Conservation (phyloP, 2,329 filamentous ascomycete genomes). For the Alternaria sp. region DNA sequence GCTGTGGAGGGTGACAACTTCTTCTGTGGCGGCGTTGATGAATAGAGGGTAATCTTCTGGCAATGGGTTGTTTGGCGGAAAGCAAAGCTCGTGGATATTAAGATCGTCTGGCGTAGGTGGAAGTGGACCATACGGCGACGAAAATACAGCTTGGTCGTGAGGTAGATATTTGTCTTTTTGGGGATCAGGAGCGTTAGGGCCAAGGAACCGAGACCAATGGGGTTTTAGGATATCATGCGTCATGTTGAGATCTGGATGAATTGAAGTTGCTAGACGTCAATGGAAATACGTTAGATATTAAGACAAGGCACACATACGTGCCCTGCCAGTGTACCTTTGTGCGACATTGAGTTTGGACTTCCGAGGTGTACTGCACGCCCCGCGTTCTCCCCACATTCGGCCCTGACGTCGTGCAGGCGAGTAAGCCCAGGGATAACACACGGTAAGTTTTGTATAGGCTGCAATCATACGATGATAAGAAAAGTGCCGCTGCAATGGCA, state of each 20-base stretch:
- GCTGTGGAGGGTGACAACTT: constrained; percentile 37
- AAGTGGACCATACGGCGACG: constrained; percentile 40
- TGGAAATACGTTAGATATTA: neutral
- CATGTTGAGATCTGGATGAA: constrained; percentile 19
- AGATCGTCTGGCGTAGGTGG: constrained; percentile 36
- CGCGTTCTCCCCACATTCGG: constrained; percentile 6
- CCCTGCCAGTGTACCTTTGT: neutral
- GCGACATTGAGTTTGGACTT: neutral
- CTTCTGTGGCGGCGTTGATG: constrained; percentile 39
- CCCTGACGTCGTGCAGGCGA: constrained; percentile 1
- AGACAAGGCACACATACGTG: neutral
- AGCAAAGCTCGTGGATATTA: constrained; percentile 45
- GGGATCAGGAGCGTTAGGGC: constrained; percentile 35
- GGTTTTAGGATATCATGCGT: constrained; percentile 35
- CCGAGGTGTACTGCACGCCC: constrained; percentile 8
- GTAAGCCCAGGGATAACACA: neutral
- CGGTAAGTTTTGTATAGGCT: neutral
- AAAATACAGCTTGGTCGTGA: constrained; percentile 28
- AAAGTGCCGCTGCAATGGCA: neutral
- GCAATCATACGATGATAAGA: neutral
- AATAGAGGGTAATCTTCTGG: constrained; percentile 43
- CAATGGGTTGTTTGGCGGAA: constrained; percentile 35
- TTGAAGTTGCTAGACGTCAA: neutral
- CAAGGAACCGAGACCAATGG: constrained; percentile 39
- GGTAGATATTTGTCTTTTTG: constrained; percentile 32